phyloP scores from a whole-genome alignment of 2,329 filamentous ascomycete species.

The Decorospora gaudefroyi region DNA sequence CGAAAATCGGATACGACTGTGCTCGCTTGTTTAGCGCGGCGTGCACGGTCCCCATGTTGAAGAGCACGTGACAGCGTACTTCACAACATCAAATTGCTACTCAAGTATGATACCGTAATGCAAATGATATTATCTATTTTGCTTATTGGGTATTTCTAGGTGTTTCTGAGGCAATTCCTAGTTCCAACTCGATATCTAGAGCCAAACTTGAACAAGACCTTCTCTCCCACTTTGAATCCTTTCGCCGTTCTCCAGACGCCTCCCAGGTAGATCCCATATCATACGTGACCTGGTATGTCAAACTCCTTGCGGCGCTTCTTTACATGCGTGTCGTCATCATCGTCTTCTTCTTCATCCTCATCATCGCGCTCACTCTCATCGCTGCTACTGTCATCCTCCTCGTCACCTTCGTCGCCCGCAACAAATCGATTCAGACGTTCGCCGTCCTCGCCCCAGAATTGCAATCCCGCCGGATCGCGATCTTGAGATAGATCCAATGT shows the following conservation, averaged over 20 bases:
- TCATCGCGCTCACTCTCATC: conserved; percentile 45
- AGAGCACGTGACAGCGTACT: conserved; percentile 13
- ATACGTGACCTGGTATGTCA: conserved; percentile 47
- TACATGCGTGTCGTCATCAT: conserved; percentile 31
- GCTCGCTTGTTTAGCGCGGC: conserved; percentile 26
- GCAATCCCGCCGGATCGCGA: conserved; percentile 36
- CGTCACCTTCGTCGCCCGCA: conserved; percentile 33
- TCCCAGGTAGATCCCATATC: conserved; percentile 13
- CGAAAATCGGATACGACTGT: conserved; percentile 27
- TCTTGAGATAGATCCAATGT: conserved; percentile 35
- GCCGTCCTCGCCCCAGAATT: conserved; percentile 44
- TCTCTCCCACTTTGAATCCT: no score
- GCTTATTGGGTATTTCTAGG: conserved; percentile 7
- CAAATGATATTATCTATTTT: no score
- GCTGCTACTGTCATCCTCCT: conserved; percentile 41
- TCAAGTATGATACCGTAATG: no score
- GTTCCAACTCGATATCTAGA: no score
- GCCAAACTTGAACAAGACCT: no score
- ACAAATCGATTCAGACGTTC: conserved; percentile 29
- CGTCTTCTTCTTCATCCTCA: conserved; percentile 37
- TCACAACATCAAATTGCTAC: background rate
- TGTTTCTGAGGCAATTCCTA: conserved; percentile 5
- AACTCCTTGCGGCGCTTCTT: conserved; percentile 35
- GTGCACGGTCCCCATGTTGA: conserved; percentile 1
- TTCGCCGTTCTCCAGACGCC: conserved; percentile 17